phyloP scores from a whole-genome alignment of 2,329 filamentous ascomycete species.

The Dothideomycetes sp. region DNA sequence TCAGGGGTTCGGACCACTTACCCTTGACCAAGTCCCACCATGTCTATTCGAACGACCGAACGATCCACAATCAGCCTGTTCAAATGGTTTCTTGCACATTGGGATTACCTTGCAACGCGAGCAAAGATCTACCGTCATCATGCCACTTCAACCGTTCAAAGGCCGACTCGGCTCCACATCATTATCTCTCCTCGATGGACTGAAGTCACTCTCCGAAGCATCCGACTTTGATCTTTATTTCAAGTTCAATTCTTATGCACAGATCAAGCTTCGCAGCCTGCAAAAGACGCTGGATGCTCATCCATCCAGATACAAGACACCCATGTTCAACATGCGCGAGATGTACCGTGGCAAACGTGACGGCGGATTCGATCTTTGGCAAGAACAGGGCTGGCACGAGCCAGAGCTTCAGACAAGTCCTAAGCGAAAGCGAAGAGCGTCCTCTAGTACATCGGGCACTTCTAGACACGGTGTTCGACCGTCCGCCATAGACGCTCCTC shows the following conservation, averaged over 20 bases:
- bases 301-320: background rate
- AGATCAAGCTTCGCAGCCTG: background rate
- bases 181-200: conserved; percentile 1
- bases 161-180: background rate
- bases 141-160: background rate
- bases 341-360: conserved; percentile 5
- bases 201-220: conserved; percentile 7
- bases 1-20: background rate
- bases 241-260: conserved; percentile 4
- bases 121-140: conserved; percentile 1
- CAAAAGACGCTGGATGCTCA: too few relatives aligned
- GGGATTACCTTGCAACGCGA: background rate
- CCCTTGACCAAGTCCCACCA: background rate
- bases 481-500: background rate
- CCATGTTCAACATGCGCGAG: background rate
- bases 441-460: background rate
- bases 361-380: conserved; percentile 5
- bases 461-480: background rate
- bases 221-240: conserved; percentile 3
- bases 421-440: conserved; percentile 4
- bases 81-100: conserved; percentile 1
- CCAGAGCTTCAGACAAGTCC: background rate
- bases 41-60: conserved; percentile 1
- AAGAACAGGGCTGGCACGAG: conserved; percentile 9
- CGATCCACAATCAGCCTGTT: conserved; percentile 3